Evolutionary conservation across 2,329 filamentous ascomycete genomes (phyloP).

Genomic region (Fusarium sp.): DNA sequence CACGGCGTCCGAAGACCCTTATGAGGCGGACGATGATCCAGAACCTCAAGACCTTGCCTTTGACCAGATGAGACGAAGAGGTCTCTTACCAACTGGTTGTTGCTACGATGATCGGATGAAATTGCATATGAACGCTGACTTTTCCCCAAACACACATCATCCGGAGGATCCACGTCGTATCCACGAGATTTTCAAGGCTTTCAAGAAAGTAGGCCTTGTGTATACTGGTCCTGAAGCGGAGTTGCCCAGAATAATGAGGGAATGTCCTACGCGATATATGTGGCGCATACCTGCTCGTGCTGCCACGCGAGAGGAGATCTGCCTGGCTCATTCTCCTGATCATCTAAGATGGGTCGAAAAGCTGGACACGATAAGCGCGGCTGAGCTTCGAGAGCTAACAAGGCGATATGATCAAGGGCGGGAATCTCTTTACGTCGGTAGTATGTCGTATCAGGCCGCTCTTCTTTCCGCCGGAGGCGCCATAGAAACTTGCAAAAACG

Average conservation of each 20-base stretch:
- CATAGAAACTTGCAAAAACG: constrained; percentile 95
- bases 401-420: constrained; percentile 71
- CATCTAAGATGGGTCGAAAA: constrained; percentile 84
- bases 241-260: constrained; percentile 64
- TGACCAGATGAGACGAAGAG: constrained; percentile 58
- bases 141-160: constrained; percentile 80
- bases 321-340: constrained; percentile 79
- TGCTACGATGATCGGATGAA: constrained; percentile 98
- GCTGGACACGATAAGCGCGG: constrained; percentile 66
- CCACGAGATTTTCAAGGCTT: constrained; percentile 90
- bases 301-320: constrained; percentile 84
- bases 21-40: constrained; percentile 53
- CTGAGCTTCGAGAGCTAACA: constrained; percentile 77
- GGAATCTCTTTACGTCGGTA: constrained; percentile 86
- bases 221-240: constrained; percentile 70
- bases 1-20: constrained; percentile 53
- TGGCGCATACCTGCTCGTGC: constrained; percentile 83
- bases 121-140: constrained; percentile 89
- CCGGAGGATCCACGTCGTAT: constrained; percentile 95
- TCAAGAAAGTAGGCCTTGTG: constrained; percentile 84
- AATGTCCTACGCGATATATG: constrained; percentile 72
- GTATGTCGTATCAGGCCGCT: constrained; percentile 83
- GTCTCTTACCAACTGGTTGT: constrained; percentile 76
- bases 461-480: constrained; percentile 90
- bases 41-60: constrained; percentile 56